Evolutionary conservation across 2,329 filamentous ascomycete genomes (phyloP).

Genomic region (Aschersonia sp.): DNA sequence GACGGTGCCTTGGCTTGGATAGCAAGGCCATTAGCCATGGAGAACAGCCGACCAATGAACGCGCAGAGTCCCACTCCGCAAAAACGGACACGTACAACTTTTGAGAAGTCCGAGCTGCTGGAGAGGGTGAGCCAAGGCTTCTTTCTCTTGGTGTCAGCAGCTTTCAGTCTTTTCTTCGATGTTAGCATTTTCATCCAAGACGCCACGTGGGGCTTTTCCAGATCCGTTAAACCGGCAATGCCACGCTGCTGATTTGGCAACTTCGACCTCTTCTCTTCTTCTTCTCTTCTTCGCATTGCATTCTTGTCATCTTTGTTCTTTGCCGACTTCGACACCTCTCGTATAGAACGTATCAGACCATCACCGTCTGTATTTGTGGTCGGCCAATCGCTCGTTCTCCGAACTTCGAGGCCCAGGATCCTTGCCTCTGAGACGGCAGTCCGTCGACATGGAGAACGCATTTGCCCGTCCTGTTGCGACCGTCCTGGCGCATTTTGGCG

Average conservation of each 20-base stretch:
- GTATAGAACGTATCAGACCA: neutral
- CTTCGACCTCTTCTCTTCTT: neutral
- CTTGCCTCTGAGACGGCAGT: conserved; percentile 4
- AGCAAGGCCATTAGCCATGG: neutral
- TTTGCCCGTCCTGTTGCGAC: conserved; percentile 42
- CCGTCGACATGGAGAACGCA: conserved; percentile 43
- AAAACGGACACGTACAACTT: neutral
- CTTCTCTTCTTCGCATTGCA: neutral
- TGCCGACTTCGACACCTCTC: neutral
- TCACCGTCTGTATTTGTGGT: neutral
- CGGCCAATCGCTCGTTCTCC: conserved; percentile 1
- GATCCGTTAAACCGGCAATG: conserved; percentile 16
- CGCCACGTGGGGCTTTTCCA: conserved; percentile 13
- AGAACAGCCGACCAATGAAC: neutral
- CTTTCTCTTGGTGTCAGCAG: neutral
- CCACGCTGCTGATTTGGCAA: conserved; percentile 5
- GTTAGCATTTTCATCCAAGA: conserved; percentile 6
- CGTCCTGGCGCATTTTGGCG: conserved; percentile 44
- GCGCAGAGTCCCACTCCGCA: neutral
- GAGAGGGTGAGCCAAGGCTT: neutral
- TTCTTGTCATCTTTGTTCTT: neutral
- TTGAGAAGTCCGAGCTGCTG: neutral
- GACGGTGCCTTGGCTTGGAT: neutral
- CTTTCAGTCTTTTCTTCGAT: neutral
- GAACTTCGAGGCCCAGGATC: neutral